These are phyloP conservation scores for Ophiostoma ips DNA, from an alignment of 2,329 filamentous ascomycete genomes.

Conservation along the genomic window DNA sequence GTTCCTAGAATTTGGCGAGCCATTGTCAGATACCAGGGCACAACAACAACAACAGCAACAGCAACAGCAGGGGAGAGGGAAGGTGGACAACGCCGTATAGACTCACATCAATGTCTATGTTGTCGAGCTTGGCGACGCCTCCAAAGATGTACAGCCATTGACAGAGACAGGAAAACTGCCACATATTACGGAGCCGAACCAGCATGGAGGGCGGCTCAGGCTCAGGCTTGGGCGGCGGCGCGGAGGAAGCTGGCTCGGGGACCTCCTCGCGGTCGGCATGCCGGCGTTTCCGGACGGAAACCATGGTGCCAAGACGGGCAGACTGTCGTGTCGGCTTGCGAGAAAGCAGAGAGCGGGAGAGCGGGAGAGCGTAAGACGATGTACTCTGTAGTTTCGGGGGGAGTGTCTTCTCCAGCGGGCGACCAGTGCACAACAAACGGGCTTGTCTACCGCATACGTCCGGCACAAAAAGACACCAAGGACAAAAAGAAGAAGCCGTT, in stretches of 20 bases:
- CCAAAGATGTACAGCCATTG: constrained; percentile 93
- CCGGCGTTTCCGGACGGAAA: constrained; percentile 28
- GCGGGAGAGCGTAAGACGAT: too few species aligned
- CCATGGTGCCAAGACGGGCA: constrained; percentile 8
- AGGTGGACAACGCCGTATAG: too few species aligned
- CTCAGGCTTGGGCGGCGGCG: background rate
- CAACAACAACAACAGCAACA: too few species aligned
- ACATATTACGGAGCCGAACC: constrained; percentile 68
- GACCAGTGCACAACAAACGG: background rate
- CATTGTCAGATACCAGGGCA: too few species aligned
- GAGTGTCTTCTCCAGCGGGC: too few species aligned
- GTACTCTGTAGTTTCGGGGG: too few species aligned
- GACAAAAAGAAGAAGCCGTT: too few species aligned
- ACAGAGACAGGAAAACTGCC: constrained; percentile 88
- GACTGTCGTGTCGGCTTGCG: background rate
- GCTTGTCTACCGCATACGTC: background rate
- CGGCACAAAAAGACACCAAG: background rate
- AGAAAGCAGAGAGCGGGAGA: background rate
- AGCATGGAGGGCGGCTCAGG: constrained; percentile 32
- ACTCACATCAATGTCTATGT: constrained; percentile 75
- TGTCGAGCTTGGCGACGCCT: constrained; percentile 74
- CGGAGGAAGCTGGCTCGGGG: background rate
- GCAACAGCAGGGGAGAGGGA: background rate
- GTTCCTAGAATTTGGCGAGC: constrained; percentile 48
- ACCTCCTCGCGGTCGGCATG: background rate